A percentile compares a stretch with the other conserved stretches of the same genome.
phyloP scores from a whole-genome alignment of 306 rosid species.

The Ziziphus jujuba region DNA sequence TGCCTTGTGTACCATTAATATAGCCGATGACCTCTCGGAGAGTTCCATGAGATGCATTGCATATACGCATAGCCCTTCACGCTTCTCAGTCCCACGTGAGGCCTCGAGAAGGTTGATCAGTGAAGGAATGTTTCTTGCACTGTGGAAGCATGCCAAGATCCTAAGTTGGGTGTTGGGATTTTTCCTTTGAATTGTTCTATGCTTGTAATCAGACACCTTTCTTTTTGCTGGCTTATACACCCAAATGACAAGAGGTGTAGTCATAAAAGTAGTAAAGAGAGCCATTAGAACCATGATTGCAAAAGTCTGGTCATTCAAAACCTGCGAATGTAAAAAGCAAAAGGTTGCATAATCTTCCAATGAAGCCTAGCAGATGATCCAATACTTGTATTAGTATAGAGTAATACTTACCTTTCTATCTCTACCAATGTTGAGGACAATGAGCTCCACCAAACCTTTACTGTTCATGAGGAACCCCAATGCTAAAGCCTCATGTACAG shows the following conservation, averaged over 20 bases:
- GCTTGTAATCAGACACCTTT: slow-evolving; percentile 47
- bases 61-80: slow-evolving; percentile 61
- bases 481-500: slow-evolving; percentile 63
- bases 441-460: slow-evolving; percentile 87
- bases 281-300: slow-evolving; percentile 96
- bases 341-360: background rate
- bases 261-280: slow-evolving; percentile 74
- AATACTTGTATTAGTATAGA: background rate
- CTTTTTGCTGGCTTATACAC: slow-evolving; percentile 65
- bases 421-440: slow-evolving; percentile 90
- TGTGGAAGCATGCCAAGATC: slow-evolving; percentile 68
- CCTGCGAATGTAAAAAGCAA: slow-evolving; percentile 47
- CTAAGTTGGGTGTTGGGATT: slow-evolving; percentile 51
- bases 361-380: background rate
- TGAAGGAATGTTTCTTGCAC: slow-evolving; percentile 67
- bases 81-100: slow-evolving; percentile 68
- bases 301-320: slow-evolving; percentile 87
- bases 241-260: slow-evolving; percentile 69
- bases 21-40: slow-evolving; percentile 82
- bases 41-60: slow-evolving; percentile 87
- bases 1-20: slow-evolving; percentile 75
- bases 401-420: slow-evolving; percentile 63
- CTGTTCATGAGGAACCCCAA: slow-evolving; percentile 87
- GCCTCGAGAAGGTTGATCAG: slow-evolving; percentile 70
- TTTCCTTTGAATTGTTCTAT: slow-evolving; percentile 58